phyloP scores from a whole-genome alignment of 352 stramenopile genomes.

The Hyaloperonospora arabidopsidis region DNA sequence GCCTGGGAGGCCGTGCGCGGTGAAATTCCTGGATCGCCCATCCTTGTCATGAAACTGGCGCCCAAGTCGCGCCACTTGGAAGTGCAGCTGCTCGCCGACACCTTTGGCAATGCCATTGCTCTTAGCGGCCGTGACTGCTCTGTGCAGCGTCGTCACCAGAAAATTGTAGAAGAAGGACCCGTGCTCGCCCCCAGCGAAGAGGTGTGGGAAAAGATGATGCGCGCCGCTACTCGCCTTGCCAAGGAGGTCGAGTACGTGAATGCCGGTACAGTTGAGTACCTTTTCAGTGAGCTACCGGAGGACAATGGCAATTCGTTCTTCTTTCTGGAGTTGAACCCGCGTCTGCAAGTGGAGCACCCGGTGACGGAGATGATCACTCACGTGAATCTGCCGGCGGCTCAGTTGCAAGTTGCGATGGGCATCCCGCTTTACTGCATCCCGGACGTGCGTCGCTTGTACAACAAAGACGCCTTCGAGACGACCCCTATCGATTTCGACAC shows the following conservation, averaged over 20 bases:
- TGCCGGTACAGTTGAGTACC: conserved; percentile 99
- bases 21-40: conserved; percentile 97
- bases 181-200: conserved; percentile 89
- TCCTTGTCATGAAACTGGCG: conserved; percentile 99
- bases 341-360: conserved; percentile 98
- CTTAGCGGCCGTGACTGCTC: conserved; percentile 99
- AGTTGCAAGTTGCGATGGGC: conserved; percentile 99
- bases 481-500: conserved; percentile 95
- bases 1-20: conserved; percentile 95
- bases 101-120: conserved; percentile 97
- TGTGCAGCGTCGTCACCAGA: conserved; percentile 98
- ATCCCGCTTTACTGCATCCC: conserved; percentile 98
- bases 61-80: conserved; percentile 96
- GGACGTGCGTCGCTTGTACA: conserved; percentile 96
- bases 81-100: conserved; percentile 98
- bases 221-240: conserved; percentile 92
- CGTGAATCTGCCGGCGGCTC: conserved; percentile 94
- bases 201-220: conserved; percentile 98
- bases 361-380: conserved; percentile 99
- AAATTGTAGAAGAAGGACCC: conserved; percentile 99
- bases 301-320: conserved; percentile 94
- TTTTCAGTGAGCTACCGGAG: conserved; percentile 93
- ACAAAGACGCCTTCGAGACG: conserved; percentile 88
- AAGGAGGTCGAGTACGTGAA: conserved; percentile 99
- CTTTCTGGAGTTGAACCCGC: conserved; percentile 99